These are phyloP conservation scores for Paulownia fortunei DNA, from an alignment of 257 asterid genomes.

Conservation along the genomic window DNA sequence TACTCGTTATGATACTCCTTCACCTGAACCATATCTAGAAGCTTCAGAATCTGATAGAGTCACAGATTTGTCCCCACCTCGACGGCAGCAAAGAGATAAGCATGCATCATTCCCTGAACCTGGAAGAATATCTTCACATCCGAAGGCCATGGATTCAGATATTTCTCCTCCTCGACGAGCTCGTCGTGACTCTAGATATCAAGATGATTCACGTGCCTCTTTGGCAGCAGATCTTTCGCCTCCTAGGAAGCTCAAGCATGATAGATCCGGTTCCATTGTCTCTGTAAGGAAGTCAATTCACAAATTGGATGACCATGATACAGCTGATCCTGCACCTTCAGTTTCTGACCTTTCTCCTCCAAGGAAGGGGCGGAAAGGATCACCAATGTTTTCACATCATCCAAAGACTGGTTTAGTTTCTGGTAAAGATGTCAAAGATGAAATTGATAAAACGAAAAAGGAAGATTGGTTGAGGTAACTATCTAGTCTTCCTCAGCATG, in stretches of 20 bases:
- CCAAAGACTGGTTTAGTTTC: slow-evolving; percentile 85
- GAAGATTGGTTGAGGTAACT: slow-evolving; percentile 77
- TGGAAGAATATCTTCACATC: slow-evolving; percentile 28
- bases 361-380: slow-evolving; percentile 54
- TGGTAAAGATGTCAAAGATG: slow-evolving; percentile 73
- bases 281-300: slow-evolving; percentile 31
- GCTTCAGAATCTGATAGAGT: slow-evolving; percentile 31
- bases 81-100: slow-evolving; percentile 43
- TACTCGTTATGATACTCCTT: slow-evolving; percentile 61
- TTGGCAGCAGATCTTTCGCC: slow-evolving; percentile 56
- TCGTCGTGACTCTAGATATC: slow-evolving; percentile 36
- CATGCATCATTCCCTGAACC: slow-evolving; percentile 38
- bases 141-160: slow-evolving; percentile 46
- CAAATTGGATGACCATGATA: slow-evolving; percentile 20
- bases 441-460: slow-evolving; percentile 61
- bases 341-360: slow-evolving; percentile 83
- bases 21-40: slow-evolving; percentile 43
- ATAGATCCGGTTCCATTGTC: slow-evolving; percentile 31
- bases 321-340: slow-evolving; percentile 31
- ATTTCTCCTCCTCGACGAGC: slow-evolving; percentile 68
- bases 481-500: slow-evolving; percentile 6
- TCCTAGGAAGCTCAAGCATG: slow-evolving; percentile 59
- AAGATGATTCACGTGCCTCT: slow-evolving; percentile 33
- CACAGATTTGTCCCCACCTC: slow-evolving; percentile 67
- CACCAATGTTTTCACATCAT: slow-evolving; percentile 40